Evolutionary conservation across 768 basidiomycete genomes (phyloP).

Genomic region (Grammothele lineata): DNA sequence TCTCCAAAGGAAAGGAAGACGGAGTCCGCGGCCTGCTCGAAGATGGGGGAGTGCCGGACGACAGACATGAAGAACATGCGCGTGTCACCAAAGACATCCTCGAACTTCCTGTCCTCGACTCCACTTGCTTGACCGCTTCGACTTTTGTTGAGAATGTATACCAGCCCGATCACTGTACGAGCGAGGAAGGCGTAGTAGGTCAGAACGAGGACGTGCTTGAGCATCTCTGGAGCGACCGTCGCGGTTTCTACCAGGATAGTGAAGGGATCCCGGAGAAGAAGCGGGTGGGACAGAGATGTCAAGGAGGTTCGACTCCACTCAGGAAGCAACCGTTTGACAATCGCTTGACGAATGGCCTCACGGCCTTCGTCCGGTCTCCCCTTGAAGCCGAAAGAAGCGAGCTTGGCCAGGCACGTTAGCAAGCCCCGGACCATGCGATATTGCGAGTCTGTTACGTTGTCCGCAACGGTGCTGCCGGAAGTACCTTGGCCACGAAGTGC

Average conservation of each 20-base stretch:
- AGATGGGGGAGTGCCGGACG: slow-evolving; percentile 82
- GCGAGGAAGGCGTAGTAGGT: slow-evolving; percentile 89
- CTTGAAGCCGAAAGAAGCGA: slow-evolving; percentile 67
- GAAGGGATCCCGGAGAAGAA: slow-evolving; percentile 88
- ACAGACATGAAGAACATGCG: slow-evolving; percentile 90
- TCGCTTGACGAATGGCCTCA: slow-evolving; percentile 74
- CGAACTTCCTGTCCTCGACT: slow-evolving; percentile 51
- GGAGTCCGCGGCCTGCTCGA: slow-evolving; percentile 79
- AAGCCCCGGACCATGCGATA: slow-evolving; percentile 74
- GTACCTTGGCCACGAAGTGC: slow-evolving; percentile 64
- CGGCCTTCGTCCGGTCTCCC: slow-evolving; percentile 68
- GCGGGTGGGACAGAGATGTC: slow-evolving; percentile 77
- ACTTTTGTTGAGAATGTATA: slow-evolving; percentile 76
- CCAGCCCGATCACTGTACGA: slow-evolving; percentile 79
- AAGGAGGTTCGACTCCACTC: slow-evolving; percentile 89
- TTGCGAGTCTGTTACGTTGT: slow-evolving; percentile 76
- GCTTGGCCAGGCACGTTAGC: slow-evolving; percentile 60
- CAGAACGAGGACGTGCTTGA: slow-evolving; percentile 84
- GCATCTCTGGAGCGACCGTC: slow-evolving; percentile 83
- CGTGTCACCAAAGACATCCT: slow-evolving; percentile 78
- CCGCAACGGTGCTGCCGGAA: slow-evolving; percentile 52
- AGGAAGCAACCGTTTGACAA: slow-evolving; percentile 85
- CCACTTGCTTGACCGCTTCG: slow-evolving; percentile 40
- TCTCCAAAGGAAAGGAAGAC: slow-evolving; percentile 81
- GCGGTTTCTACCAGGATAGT: slow-evolving; percentile 88